Evolutionary conservation across 108 stramenopile genomes (phyloP).

Genomic region (Nitzschia putrida): DNA sequence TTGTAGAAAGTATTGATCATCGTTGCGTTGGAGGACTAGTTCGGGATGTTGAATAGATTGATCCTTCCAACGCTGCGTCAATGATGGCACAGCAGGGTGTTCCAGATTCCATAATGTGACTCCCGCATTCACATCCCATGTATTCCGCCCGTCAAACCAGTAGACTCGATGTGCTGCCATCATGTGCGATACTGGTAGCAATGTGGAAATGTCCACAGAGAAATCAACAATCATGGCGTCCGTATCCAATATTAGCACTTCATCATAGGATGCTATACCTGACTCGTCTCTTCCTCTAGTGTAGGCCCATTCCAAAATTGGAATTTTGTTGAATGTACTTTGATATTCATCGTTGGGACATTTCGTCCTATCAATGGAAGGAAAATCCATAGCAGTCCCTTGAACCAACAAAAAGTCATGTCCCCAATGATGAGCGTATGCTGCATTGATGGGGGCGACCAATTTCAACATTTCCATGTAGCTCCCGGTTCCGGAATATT

Average conservation of each 20-base stretch:
- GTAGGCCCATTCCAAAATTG: conserved; percentile 19
- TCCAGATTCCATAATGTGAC: conserved; percentile 40
- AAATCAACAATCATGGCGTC: conserved; percentile 47
- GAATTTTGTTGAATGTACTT: conserved; percentile 44
- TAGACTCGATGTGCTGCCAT: conserved; percentile 36
- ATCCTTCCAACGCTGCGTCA: conserved; percentile 24
- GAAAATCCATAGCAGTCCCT: conserved; percentile 33
- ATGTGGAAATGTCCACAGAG: conserved; percentile 22
- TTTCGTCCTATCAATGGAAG: conserved; percentile 7
- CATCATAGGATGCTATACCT: conserved; percentile 17
- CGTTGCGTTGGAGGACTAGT: conserved; percentile 30
- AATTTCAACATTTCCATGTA: conserved; percentile 25
- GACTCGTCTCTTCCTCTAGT: not conserved
- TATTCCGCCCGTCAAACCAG: conserved; percentile 18
- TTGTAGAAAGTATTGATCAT: conserved; percentile 45
- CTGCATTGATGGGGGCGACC: conserved; percentile 31
- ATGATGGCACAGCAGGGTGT: conserved; percentile 10
- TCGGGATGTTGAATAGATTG: not conserved
- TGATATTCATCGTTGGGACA: conserved; percentile 18
- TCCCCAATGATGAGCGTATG: conserved; percentile 30
- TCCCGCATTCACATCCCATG: conserved; percentile 47
- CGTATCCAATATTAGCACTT: conserved; percentile 41
- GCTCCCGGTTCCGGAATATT: conserved; percentile 36
- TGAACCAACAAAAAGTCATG: conserved; percentile 32
- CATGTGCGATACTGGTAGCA: conserved; percentile 8